phyloP scores from a whole-genome alignment of 371 early-diverging fungal genomes.

The Basidiobolus meristosporus region DNA sequence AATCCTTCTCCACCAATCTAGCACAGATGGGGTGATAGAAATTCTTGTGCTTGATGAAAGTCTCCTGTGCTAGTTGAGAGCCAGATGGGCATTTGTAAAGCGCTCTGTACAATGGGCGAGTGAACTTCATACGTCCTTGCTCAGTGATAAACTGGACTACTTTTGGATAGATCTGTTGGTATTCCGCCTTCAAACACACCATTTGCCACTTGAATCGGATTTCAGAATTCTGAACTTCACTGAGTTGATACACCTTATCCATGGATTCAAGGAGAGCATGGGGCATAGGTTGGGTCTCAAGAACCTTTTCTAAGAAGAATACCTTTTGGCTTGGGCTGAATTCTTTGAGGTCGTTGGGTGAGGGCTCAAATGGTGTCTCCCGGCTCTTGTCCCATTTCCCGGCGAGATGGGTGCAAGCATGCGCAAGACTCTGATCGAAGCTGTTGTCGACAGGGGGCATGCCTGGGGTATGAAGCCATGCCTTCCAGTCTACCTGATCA shows the following conservation, averaged over 20 bases:
- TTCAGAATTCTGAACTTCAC: slow-evolving; percentile 59
- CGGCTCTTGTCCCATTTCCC: slow-evolving; percentile 1
- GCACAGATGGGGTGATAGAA: slow-evolving; percentile 92
- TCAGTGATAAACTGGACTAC: slow-evolving; percentile 60
- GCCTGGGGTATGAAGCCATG: slow-evolving; percentile 70
- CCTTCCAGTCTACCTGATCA: slow-evolving; percentile 67
- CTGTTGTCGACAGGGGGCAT: slow-evolving; percentile 79
- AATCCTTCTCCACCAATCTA: slow-evolving; percentile 49
- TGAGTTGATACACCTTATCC: slow-evolving; percentile 58
- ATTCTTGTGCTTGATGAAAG: slow-evolving; percentile 51
- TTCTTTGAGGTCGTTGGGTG: slow-evolving; percentile 27
- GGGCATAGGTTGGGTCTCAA: slow-evolving; percentile 43
- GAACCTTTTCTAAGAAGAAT: slow-evolving; percentile 67
- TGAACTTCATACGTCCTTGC: slow-evolving; percentile 93
- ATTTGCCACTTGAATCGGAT: slow-evolving; percentile 75
- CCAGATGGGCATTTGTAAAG: too few species aligned
- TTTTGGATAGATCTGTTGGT: slow-evolving; percentile 51
- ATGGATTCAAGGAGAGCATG: slow-evolving; percentile 35
- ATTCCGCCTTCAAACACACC: slow-evolving; percentile 55
- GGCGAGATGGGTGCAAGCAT: slow-evolving; percentile 52
- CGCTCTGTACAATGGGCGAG: slow-evolving; percentile 54
- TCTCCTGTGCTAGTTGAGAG: slow-evolving; percentile 60
- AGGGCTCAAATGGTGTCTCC: slow-evolving; percentile 14
- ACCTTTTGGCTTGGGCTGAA: slow-evolving; percentile 62
- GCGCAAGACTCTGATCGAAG: slow-evolving; percentile 69